Base-by-base conservation (phyloP, 345 rosid genomes). In the Laguncularia racemosa region DNA sequence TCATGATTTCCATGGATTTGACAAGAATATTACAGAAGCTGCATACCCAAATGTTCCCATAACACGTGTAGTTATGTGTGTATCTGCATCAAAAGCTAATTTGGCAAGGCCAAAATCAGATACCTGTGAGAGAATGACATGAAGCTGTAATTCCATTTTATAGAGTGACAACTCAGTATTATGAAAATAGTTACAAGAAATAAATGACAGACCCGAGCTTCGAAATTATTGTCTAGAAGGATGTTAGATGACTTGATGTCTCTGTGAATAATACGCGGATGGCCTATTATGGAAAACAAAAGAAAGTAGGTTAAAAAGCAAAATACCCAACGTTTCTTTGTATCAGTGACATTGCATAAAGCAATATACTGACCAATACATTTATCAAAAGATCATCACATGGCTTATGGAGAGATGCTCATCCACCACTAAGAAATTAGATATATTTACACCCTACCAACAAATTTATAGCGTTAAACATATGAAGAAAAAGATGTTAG, bases 51-150 rank as follows among this genome's bases (percentile, higher is more conserved):
- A 92, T 57, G 98, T 92, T 73, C 98, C 98, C 93, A 92, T 89
- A 56, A 92, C 96, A 1, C 98, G 89, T 13, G 98, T 92, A 44
- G 96, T 84, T 58, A 92, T 64, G 57, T 89, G 98, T 11, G 96
- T 84, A 78, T 89, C 71, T 57, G 84, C 81, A 57, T 92, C 98
- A 8, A 84, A 81, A 65, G 88, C 93, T 80, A 92, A 73, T 70
- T 89, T 92, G 64, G 98, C 98, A 62, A 89, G 95, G 57, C 98
- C 98, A 68, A 92, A 92, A 68, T 92, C 98, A n/a, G 95, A 79
- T 81, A 92, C 98, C 98, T 92, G 81, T 14, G 62, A 59, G 26
- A 65, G 62, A 33, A 66, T 65, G 45, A 43, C 44, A n/a, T 56
- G 58, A 60, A n/a, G 33, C n/a, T 58, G 13, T 15, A 20, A 15